Evolutionary conservation across 169 alveolate genomes (phyloP).

Genomic region (Plasmodium berghei): DNA sequence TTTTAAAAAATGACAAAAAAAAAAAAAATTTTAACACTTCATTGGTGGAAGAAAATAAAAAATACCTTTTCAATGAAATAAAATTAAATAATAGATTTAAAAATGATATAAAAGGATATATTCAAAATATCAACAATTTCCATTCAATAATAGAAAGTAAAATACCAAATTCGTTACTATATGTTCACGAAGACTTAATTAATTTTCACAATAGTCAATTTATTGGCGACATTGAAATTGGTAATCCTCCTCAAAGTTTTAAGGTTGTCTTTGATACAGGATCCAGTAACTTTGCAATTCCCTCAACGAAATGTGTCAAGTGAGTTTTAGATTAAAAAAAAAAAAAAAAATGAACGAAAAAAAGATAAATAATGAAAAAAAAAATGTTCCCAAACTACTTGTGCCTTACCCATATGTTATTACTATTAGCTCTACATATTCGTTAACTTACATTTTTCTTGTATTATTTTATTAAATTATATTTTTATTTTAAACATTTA

Average conservation of each 20-base stretch:
- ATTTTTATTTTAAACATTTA: slow-evolving; percentile 11
- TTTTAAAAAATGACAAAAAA: slow-evolving; percentile 27
- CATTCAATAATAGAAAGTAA: slow-evolving; percentile 34
- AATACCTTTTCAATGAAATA: slow-evolving; percentile 28
- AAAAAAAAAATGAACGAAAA: background rate
- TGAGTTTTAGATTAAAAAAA: background rate
- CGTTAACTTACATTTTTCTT: background rate
- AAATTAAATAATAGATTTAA: slow-evolving; percentile 57
- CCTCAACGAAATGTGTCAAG: slow-evolving; percentile 86
- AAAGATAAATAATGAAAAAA: background rate
- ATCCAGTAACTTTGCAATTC: slow-evolving; percentile 91
- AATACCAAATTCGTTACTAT: slow-evolving; percentile 52
- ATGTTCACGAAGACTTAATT: slow-evolving; percentile 82
- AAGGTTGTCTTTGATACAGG: slow-evolving; percentile 92
- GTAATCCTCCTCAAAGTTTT: slow-evolving; percentile 90
- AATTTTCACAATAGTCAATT: slow-evolving; percentile 93
- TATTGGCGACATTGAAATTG: slow-evolving; percentile 91
- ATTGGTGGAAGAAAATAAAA: slow-evolving; percentile 3
- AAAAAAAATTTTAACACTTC: slow-evolving; percentile 19
- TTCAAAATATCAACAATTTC: slow-evolving; percentile 24
- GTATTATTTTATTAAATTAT: background rate
- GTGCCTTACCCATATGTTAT: background rate
- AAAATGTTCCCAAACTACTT: background rate
- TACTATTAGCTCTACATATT: background rate
- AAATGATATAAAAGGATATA: slow-evolving; percentile 63